Evolutionary conservation across 805 yeast species (phyloP).

Genomic region (Kluyveromyces siamensis): DNA sequence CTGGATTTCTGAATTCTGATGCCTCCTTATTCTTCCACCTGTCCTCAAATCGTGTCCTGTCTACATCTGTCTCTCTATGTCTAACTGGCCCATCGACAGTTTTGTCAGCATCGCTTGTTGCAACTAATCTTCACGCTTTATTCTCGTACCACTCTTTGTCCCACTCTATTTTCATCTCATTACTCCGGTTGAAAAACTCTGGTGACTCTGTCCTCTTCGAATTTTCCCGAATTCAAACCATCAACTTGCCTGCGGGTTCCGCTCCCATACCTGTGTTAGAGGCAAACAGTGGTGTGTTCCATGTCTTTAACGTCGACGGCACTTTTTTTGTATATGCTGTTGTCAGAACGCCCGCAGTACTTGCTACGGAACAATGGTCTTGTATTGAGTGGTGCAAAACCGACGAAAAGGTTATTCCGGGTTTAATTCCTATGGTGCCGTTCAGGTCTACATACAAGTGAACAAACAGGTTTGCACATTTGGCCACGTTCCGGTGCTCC

Average conservation of each 20-base stretch:
- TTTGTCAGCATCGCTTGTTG: not conserved
- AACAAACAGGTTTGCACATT: not conserved
- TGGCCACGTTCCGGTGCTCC: not conserved
- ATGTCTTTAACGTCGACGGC: not conserved
- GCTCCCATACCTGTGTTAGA: not conserved
- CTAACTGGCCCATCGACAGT: not conserved
- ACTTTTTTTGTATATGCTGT: not conserved
- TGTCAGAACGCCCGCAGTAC: not conserved
- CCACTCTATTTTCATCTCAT: not conserved
- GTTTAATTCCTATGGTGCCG: not conserved
- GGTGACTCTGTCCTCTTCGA: not conserved
- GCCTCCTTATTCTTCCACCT: not conserved
- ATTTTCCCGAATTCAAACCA: not conserved
- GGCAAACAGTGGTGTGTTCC: not conserved
- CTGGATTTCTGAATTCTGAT: not conserved
- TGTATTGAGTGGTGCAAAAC: not conserved
- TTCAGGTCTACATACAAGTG: no score
- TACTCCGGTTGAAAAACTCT: not conserved
- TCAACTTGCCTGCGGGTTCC: not conserved
- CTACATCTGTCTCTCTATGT: not conserved
- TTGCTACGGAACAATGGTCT: not conserved
- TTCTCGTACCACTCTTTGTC: not conserved
- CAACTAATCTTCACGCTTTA: not conserved
- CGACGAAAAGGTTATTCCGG: not conserved
- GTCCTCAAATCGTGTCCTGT: not conserved